Base-by-base conservation (phyloP, 768 basidiomycete species). In the Lentinula lateritia region DNA sequence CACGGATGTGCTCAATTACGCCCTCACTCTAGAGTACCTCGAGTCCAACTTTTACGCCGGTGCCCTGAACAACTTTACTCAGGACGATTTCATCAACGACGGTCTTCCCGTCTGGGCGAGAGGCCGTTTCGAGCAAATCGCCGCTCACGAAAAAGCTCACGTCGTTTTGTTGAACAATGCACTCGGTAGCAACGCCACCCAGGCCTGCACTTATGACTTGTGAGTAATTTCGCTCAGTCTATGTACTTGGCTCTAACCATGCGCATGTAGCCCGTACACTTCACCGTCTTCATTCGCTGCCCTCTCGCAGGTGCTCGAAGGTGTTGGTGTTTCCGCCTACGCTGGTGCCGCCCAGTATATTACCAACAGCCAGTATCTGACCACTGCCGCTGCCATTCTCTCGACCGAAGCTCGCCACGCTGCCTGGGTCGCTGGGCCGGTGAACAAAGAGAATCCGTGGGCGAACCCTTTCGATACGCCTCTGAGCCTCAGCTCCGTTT, bases 171-270 rank as follows among this genome's bases (percentile, higher is more conserved):
- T 89, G 46, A 69, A 73, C 8, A 83, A 81, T 5, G 76, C 77
- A 34, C 72, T 80, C 5, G 75, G 74, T 0, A 68, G 61, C 1
- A 64, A 67, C 35, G 78, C 82, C 9, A 75, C 81, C 12, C 58
- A 79, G 66, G 74, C 83, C 1, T 90, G 89, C 75, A 71, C 76
- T 16, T 90, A 90, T 70, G 66, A 65, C 46, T 87, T 89, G 84
- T 85, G 62, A 52, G 81, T 73, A 3, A 10, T 20, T 9, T 46
- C 4, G 20, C 8, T 9, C 45, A 9, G 6, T 46, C 1, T 10
- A 1, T 7, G 0, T 10, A 0, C 5, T 46, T n/a, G 1, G 23
- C 23, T 23, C 23, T 1, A 23, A 28, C 2, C 0, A 28, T 28
- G 28, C 28, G 28, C 28, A 28, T 28, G 3, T 58, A 78, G 78